Conservation (phyloP, 73 alveolate species). For the Paramecium primaurelia region DNA sequence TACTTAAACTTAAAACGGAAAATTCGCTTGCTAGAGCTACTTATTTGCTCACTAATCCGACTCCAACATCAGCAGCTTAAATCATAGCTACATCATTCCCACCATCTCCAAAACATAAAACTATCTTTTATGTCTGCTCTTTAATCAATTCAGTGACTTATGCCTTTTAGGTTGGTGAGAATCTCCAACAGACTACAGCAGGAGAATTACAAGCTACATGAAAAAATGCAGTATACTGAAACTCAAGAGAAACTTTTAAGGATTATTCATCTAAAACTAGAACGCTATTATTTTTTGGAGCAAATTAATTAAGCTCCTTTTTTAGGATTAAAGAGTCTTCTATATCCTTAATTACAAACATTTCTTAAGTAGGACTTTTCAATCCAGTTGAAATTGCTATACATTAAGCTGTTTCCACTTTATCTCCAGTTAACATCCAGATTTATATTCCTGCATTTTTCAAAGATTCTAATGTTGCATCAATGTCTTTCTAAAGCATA, state of each 20-base stretch:
- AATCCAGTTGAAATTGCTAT: conserved; percentile 80
- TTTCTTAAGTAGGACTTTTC: conserved; percentile 54
- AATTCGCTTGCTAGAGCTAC: conserved; percentile 98
- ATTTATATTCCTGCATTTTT: conserved; percentile 89
- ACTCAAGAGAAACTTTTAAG: conserved; percentile 26
- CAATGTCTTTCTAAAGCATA: conserved; percentile 84
- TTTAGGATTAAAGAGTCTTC: conserved; percentile 41
- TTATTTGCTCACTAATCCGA: conserved; percentile 95
- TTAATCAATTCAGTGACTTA: conserved; percentile 80
- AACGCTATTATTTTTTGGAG: conserved; percentile 28
- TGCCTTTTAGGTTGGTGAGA: conserved; percentile 96
- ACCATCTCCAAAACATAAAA: conserved; percentile 97
- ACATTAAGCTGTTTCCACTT: conserved; percentile 95
- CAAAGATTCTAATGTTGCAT: conserved; percentile 73
- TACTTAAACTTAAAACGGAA: conserved; percentile 87
- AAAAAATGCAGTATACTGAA: conserved; percentile 22
- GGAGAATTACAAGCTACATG: conserved; percentile 59
- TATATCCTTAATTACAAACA: conserved; percentile 48
- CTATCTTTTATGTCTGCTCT: conserved; percentile 78
- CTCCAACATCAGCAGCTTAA: conserved; percentile 95
- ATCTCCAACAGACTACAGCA: conserved; percentile 94
- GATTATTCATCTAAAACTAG: conserved; percentile 67
- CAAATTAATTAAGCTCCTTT: conserved; percentile 23
- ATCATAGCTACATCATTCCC: conserved; percentile 99
- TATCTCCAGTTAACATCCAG: conserved; percentile 97